Conservation (phyloP, 805 yeast species). For the Lachancea mirantina region DNA sequence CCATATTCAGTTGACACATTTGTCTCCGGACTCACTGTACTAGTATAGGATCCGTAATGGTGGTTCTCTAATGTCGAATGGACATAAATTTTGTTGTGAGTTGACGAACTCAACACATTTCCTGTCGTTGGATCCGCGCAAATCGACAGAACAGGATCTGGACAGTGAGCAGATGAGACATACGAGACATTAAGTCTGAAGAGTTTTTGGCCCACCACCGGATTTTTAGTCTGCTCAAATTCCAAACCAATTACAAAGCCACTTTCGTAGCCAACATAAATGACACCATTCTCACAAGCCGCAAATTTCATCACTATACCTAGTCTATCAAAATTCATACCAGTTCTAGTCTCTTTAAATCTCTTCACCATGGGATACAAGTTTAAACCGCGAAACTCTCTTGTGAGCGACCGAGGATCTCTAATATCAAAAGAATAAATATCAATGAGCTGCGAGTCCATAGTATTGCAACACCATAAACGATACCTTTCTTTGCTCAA, state of each 20-base stretch:
- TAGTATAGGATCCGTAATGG: no score
- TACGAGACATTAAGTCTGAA: constrained; percentile 16
- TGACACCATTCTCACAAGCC: constrained; percentile 9
- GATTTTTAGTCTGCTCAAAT: constrained; percentile 1
- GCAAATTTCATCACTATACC: constrained; percentile 28
- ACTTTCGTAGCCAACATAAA: constrained; percentile 26
- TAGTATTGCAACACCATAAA: constrained; percentile 27
- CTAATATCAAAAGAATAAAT: constrained; percentile 19
- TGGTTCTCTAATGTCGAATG: no score
- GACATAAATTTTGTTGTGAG: constrained; percentile 14
- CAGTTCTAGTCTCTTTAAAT: constrained; percentile 5
- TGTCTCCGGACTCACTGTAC: no score
- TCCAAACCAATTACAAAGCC: constrained; percentile 27
- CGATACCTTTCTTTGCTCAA: constrained; percentile 9
- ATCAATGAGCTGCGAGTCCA: constrained; percentile 25
- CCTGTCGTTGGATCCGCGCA: constrained; percentile 4
- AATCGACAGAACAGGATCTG: constrained; percentile 25
- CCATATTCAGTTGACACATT: no score
- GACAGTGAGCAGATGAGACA: constrained; percentile 22
- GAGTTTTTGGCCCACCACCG: background rate
- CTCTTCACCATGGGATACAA: constrained; percentile 12
- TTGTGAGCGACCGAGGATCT: constrained; percentile 17
- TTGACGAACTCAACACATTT: constrained; percentile 20
- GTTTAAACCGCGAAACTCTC: constrained; percentile 18
- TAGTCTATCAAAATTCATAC: constrained; percentile 16